A percentile compares a stretch with the other conserved stretches of the same genome.
These are phyloP conservation scores for Coniochaeta sp. DNA, from an alignment of 2,329 filamentous ascomycete genomes.

Conservation along the genomic window DNA sequence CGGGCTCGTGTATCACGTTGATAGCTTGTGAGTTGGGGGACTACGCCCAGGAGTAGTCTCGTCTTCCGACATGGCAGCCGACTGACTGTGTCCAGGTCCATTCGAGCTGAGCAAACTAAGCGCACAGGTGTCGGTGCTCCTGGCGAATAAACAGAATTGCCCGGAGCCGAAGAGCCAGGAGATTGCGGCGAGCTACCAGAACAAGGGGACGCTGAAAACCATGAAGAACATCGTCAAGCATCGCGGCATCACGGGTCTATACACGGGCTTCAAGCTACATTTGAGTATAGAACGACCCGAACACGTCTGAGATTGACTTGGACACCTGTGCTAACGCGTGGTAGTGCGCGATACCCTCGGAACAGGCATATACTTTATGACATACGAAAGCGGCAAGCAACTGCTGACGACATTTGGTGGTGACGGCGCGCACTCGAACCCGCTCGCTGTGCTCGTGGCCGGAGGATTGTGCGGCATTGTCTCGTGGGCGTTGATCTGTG, in stretches of 20 bases:
- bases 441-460: constrained; percentile 69
- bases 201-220: constrained; percentile 70
- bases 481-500: constrained; percentile 72
- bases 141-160: constrained; percentile 50
- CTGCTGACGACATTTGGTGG: constrained; percentile 67
- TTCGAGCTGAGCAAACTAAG: constrained; percentile 88
- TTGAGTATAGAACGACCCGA: constrained; percentile 51
- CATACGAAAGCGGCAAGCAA: constrained; percentile 82
- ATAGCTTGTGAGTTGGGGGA: constrained; percentile 58
- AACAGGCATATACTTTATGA: constrained; percentile 81
- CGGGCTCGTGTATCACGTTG: constrained; percentile 71
- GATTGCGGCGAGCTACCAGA: constrained; percentile 63
- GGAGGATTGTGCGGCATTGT: constrained; percentile 78
- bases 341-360: constrained; percentile 75
- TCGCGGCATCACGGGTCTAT: constrained; percentile 65
- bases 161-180: constrained; percentile 43
- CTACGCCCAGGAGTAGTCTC: neutral
- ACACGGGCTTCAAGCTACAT: constrained; percentile 75
- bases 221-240: constrained; percentile 71
- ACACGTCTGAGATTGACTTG: neutral
- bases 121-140: constrained; percentile 74
- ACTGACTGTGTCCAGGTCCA: constrained; percentile 42
- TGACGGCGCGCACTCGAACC: constrained; percentile 67
- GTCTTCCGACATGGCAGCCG: neutral
- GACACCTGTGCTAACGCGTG: neutral